Evolutionary conservation across 2,329 filamentous ascomycete genomes (phyloP).

Genomic region (Xylariaceae sp.): DNA sequence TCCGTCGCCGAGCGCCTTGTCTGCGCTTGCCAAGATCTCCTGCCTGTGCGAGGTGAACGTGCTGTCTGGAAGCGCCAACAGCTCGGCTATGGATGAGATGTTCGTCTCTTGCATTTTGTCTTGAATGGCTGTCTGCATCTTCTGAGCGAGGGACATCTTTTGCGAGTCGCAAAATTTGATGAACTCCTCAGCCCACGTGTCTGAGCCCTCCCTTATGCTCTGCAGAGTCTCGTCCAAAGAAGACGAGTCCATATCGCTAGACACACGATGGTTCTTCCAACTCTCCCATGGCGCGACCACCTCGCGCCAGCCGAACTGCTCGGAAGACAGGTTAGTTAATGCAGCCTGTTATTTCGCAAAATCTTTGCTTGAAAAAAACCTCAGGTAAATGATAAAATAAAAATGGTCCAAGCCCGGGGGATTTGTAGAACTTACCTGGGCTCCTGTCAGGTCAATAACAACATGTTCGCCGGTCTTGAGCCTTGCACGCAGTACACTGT

Average conservation of each 20-base stretch:
- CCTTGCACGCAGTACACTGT: conserved; percentile 6
- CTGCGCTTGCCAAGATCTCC: conserved; percentile 7
- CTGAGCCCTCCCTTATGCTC: not conserved
- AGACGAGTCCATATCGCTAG: not conserved
- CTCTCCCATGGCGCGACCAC: conserved; percentile 5
- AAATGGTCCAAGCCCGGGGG: not conserved
- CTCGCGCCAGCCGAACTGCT: conserved; percentile 14
- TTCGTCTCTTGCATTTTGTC: conserved; percentile 4
- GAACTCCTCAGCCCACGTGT: too few species aligned
- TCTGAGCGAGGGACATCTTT: conserved; percentile 1
- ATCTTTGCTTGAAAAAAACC: too few species aligned
- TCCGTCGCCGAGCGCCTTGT: conserved; percentile 3
- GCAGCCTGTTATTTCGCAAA: not conserved
- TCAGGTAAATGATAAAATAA: not conserved
- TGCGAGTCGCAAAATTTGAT: not conserved
- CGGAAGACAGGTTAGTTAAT: not conserved
- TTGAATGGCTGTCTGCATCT: conserved; percentile 3
- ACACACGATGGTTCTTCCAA: conserved; percentile 5
- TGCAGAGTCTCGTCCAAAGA: not conserved
- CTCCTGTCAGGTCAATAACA: conserved; percentile 6
- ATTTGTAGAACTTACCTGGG: conserved; percentile 7
- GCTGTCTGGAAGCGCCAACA: conserved; percentile 5
- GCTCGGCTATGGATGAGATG: not conserved
- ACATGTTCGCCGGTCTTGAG: conserved; percentile 11
- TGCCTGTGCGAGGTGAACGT: conserved; percentile 4